These are phyloP conservation scores for Schizosaccharomyces osmophilus DNA, from an alignment of 805 yeast species.

Conservation along the genomic window DNA sequence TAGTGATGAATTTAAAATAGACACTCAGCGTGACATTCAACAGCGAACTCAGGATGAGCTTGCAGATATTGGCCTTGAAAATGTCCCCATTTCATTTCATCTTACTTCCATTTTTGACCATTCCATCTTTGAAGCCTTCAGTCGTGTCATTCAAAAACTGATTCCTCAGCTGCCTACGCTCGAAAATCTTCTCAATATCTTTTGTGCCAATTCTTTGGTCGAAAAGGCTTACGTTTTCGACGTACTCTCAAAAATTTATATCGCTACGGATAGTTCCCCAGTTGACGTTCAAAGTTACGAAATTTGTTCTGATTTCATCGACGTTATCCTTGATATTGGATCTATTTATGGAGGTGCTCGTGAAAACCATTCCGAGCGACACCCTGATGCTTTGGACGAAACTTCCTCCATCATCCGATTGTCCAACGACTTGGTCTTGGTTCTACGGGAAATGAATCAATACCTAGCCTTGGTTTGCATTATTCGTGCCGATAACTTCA, in stretches of 20 bases:
- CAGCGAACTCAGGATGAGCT: slow-evolving; percentile 86
- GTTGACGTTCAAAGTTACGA: slow-evolving; percentile 89
- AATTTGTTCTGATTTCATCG: slow-evolving; percentile 91
- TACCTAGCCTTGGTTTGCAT: slow-evolving; percentile 62
- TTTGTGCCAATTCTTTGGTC: slow-evolving; percentile 69
- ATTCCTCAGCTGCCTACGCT: slow-evolving; percentile 70
- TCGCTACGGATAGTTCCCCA: slow-evolving; percentile 88
- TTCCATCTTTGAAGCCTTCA: slow-evolving; percentile 84
- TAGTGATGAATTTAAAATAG: slow-evolving; percentile 77
- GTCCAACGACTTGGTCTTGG: slow-evolving; percentile 62
- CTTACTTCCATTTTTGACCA: slow-evolving; percentile 87
- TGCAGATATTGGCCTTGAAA: slow-evolving; percentile 68
- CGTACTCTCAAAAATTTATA: slow-evolving; percentile 73
- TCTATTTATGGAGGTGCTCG: slow-evolving; percentile 12
- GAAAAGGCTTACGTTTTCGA: slow-evolving; percentile 88
- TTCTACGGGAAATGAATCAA: slow-evolving; percentile 65
- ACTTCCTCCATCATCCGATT: slow-evolving; percentile 19
- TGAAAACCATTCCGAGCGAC: slow-evolving; percentile 1
- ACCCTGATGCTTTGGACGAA: slow-evolving; percentile 2
- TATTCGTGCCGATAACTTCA: slow-evolving; percentile 39
- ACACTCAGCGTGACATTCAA: slow-evolving; percentile 89
- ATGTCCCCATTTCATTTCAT: slow-evolving; percentile 75
- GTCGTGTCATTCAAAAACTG: slow-evolving; percentile 74
- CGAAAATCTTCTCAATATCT: slow-evolving; percentile 67
- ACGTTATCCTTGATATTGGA: slow-evolving; percentile 73